Evolutionary conservation across 192 early-diverging fungal genomes (phyloP), one percentile per base, ranked within the genome.

Genomic region (Dispira simplex): DNA sequence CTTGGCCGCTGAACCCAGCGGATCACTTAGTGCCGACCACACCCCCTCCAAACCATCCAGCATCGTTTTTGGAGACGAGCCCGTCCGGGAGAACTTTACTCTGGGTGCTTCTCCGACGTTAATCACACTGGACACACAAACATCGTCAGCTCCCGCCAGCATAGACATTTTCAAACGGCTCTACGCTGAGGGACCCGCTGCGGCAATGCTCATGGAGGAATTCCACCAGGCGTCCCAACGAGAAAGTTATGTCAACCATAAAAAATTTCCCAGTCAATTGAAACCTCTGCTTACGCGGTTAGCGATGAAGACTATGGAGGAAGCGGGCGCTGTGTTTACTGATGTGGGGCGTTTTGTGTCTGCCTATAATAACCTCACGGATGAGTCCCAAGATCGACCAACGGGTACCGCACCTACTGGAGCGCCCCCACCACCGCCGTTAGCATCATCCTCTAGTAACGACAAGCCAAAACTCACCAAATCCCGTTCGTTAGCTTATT

Each of bases 321-420:
- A 58, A 6, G 14, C 44, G 8, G 56, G 56, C 8, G 56, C 56
- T 13, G 25, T 43, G 12, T 58, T 58, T 58, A n/a, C 12, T 32
- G 27, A 58, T n/a, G n/a, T 58, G 4, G 56, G 56, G n/a, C 56
- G n/a, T 8, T 10, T 58, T 6, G 56, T 58, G 56, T 26, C 56
- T 11, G 56, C 56, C 56, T 32, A 58, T 32, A 23, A 58, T 11
- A 8, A 26, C 25, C 11, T 32, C 10, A 58, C 21, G 9, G 56
- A 6, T 11, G 23, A 11, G 11, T 11, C 56, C 23, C n/a, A 16
- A 11, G 53, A 55, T 55, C 16, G 25, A 23, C 56, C 56, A 11
- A 21, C 53, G 25, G 11, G 12, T 25, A 25, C 16, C 21, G 25
- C 53, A n/a, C 11, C 20, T 23, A 25, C 11, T 10, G 11, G n/a